Evolutionary conservation across 257 asterid genomes (phyloP).

Genomic region (Ballota nigra): DNA sequence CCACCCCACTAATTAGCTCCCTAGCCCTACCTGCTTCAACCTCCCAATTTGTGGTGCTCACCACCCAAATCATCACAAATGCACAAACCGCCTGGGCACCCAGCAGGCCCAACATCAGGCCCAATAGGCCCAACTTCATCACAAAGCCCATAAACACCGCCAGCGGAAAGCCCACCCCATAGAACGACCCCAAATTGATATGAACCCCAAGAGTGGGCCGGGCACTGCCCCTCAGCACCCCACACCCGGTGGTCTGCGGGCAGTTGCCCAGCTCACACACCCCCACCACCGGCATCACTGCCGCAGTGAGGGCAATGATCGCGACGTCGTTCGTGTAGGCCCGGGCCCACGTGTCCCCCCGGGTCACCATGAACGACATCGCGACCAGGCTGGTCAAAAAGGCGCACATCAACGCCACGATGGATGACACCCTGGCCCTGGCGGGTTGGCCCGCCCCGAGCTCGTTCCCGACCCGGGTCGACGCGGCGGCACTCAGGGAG

Average conservation of each 20-base stretch:
- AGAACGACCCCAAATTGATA: constrained; percentile 61
- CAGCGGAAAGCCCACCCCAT: constrained; percentile 58
- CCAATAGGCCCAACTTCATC: constrained; percentile 45
- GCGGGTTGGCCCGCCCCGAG: constrained; percentile 51
- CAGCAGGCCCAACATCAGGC: constrained; percentile 57
- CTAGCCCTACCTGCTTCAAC: constrained; percentile 40
- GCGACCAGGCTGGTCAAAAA: constrained; percentile 36
- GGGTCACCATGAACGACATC: constrained; percentile 29
- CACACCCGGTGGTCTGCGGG: constrained; percentile 72
- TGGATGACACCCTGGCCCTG: constrained; percentile 39
- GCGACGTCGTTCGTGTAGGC: constrained; percentile 44
- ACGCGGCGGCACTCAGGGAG: constrained; percentile 47
- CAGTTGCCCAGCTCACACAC: constrained; percentile 76
- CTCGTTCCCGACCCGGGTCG: constrained; percentile 66
- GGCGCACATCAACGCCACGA: constrained; percentile 40
- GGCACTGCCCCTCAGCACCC: constrained; percentile 67
- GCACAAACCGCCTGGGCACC: constrained; percentile 57
- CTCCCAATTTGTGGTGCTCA: constrained; percentile 54
- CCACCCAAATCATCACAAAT: constrained; percentile 30
- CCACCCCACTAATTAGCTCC: constrained; percentile 31
- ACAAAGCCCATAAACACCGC: constrained; percentile 49
- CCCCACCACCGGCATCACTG: constrained; percentile 58
- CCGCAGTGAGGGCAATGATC: constrained; percentile 36
- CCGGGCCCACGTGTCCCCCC: constrained; percentile 39
- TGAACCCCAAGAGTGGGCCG: constrained; percentile 48